Base-by-base conservation (phyloP, 2,329 filamentous ascomycete species). In the Aspergillus hiratsukae region DNA sequence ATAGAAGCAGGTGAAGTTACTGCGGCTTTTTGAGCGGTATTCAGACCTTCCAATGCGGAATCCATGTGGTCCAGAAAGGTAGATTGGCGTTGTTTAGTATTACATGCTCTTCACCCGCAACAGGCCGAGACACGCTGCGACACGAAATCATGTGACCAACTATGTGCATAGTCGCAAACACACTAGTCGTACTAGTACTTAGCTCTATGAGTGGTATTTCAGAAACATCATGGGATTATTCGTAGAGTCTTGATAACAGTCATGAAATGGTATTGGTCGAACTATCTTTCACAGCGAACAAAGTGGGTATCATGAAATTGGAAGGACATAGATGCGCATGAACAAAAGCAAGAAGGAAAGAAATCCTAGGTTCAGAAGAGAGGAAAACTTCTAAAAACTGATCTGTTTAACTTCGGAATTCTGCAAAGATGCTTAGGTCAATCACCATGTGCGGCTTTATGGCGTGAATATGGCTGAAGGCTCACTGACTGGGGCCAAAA, bases 1-100 rank as follows among this genome's bases (percentile, higher is more conserved):
- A 86, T 79, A 11, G 81, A 75, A 9, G 84, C 81, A 3, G 80
- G 76, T 5, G 84, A 87, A 7, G 84, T 83, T 27, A 89, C 87
- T 1, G 87, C 87, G 49, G 79, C 78, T 62, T 76, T 79, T 69
- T 90, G 87, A 8, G 85, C 85, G 48, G 74, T 70, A 72, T 90
- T 90, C 56, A 90, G 79, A 35, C 83, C 85, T 54, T 78, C 71
- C 35, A 89, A 77, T 46, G 88, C 76, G 53, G 72, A 68, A 62
- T 81, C 80, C 80, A 84, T 84, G 64, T 59, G 63, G 57, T 62
- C 43, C 5, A 25, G 21, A 46, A 14, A 23, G 9, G 6, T n/a
- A 14, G 4, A 23, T 17, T 23, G 21, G 10, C 5, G 10, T 23
- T 46, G 23, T 25, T 41, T 51, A 14, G 10, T 6, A 41, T 11